phyloP scores from a whole-genome alignment of 148 eudicot genomes.

The Silene uniflora region DNA sequence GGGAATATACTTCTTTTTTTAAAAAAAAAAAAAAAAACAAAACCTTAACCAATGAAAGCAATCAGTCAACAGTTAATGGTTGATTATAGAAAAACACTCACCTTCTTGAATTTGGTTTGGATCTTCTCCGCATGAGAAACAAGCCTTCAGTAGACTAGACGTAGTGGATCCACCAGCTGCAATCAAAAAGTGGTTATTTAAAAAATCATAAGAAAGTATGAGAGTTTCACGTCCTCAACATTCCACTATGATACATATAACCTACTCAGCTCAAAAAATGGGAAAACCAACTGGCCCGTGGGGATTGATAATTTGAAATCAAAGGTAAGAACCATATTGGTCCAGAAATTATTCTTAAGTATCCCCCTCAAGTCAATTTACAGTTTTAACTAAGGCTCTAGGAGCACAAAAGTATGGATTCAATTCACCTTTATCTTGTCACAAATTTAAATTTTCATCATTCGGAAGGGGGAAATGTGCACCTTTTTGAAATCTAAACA shows the following conservation, averaged over 20 bases:
- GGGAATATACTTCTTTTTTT: not conserved
- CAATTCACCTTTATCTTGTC: not conserved
- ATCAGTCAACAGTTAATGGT: not conserved
- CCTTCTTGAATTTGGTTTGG: conserved; percentile 78
- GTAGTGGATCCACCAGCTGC: conserved; percentile 59
- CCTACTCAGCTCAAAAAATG: not conserved
- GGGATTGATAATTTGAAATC: not conserved
- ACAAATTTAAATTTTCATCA: not conserved
- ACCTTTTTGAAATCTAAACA: not conserved
- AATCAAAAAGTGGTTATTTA: conserved; percentile 18
- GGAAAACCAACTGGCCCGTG: not conserved
- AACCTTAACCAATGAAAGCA: not conserved
- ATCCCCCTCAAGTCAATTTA: not conserved
- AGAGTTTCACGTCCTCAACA: not conserved
- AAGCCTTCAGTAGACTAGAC: conserved; percentile 49
- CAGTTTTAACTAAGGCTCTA: not conserved
- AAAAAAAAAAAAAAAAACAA: no score
- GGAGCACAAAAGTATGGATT: not conserved
- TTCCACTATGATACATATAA: not conserved
- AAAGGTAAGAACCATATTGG: not conserved
- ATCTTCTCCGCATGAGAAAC: conserved; percentile 89
- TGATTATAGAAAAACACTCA: conserved; percentile 18
- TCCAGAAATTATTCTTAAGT: not conserved
- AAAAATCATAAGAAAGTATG: not conserved
- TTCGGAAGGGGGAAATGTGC: not conserved